Evolutionary conservation across 768 basidiomycete species (phyloP).

Genomic region (Megacollybia marginata): DNA sequence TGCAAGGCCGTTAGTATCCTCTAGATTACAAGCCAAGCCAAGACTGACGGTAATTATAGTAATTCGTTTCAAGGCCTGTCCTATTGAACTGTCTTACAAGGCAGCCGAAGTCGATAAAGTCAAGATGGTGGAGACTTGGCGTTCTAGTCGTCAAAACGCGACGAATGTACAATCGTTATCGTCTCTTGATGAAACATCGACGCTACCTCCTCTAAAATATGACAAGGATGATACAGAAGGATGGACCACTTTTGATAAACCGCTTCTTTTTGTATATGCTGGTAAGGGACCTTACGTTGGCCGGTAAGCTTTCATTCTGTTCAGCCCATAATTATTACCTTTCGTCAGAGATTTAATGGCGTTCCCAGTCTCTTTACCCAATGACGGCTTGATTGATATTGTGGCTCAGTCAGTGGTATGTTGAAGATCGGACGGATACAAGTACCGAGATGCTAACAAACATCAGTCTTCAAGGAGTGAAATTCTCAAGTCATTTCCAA

Average conservation of each 20-base stretch:
- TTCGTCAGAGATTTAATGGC: constrained; percentile 64
- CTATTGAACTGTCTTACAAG: constrained; percentile 64
- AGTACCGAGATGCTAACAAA: no score
- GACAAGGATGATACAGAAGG: constrained; percentile 38
- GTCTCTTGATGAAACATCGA: constrained; percentile 6
- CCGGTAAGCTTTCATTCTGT: constrained; percentile 29
- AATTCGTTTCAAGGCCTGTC: constrained; percentile 47
- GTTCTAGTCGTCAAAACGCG: constrained; percentile 27
- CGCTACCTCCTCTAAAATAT: constrained; percentile 41
- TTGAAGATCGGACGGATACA: background rate
- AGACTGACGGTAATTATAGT: constrained; percentile 36
- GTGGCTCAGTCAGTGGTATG: constrained; percentile 56
- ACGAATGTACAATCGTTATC: constrained; percentile 4
- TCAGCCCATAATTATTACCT: background rate
- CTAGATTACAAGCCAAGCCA: background rate
- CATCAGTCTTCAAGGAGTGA: constrained; percentile 41
- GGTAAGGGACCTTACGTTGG: constrained; percentile 76
- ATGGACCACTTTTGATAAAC: constrained; percentile 69
- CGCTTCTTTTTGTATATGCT: constrained; percentile 63
- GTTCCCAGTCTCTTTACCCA: constrained; percentile 74
- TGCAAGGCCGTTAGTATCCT: constrained; percentile 52
- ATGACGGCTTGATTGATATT: constrained; percentile 75
- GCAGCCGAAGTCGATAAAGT: constrained; percentile 62
- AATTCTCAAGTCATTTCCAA: constrained; percentile 47
- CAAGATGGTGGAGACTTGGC: constrained; percentile 53